A percentile compares a stretch with the other conserved stretches of the same genome.
These are phyloP conservation scores for Drechslerella stenobrocha DNA, from an alignment of 2,329 filamentous ascomycete genomes.

Conservation along the genomic window DNA sequence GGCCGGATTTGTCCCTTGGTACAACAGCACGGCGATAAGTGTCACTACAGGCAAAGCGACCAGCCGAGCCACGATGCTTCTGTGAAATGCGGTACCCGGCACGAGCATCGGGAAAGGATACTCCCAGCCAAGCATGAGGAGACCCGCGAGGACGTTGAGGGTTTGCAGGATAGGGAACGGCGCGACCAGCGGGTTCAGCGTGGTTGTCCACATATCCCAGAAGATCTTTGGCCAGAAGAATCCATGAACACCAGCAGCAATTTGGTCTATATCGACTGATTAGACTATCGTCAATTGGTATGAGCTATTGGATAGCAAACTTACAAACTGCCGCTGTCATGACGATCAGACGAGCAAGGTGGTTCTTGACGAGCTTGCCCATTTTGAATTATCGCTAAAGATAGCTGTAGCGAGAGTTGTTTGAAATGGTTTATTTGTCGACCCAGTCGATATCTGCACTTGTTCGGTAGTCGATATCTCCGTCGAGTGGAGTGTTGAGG, in stretches of 20 bases:
- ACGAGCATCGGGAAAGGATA: slow-evolving; percentile 76
- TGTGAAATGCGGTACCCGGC: slow-evolving; percentile 76
- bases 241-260: slow-evolving; percentile 76
- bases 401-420: slow-evolving; percentile 15
- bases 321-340: slow-evolving; percentile 71
- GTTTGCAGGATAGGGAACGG: slow-evolving; percentile 87
- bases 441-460: neutral
- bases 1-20: slow-evolving; percentile 89
- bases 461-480: neutral
- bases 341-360: slow-evolving; percentile 94
- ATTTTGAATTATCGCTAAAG: slow-evolving; percentile 60
- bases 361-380: slow-evolving; percentile 99
- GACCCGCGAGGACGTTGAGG: slow-evolving; percentile 80
- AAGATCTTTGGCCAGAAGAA: slow-evolving; percentile 99
- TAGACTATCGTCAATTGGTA: slow-evolving; percentile 14
- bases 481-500: slow-evolving; percentile 17
- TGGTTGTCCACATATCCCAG: slow-evolving; percentile 93
- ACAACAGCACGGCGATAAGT: slow-evolving; percentile 74
- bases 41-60: slow-evolving; percentile 78
- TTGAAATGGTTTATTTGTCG: slow-evolving; percentile 22
- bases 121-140: slow-evolving; percentile 81
- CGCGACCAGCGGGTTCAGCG: slow-evolving; percentile 81
- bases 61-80: slow-evolving; percentile 82
- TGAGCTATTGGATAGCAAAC: slow-evolving; percentile 51
- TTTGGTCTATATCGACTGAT: slow-evolving; percentile 69